A percentile compares a stretch with the other conserved stretches of the same genome.
Conservation (phyloP, 345 rosid genomes). For the Lumnitzera racemosa region DNA sequence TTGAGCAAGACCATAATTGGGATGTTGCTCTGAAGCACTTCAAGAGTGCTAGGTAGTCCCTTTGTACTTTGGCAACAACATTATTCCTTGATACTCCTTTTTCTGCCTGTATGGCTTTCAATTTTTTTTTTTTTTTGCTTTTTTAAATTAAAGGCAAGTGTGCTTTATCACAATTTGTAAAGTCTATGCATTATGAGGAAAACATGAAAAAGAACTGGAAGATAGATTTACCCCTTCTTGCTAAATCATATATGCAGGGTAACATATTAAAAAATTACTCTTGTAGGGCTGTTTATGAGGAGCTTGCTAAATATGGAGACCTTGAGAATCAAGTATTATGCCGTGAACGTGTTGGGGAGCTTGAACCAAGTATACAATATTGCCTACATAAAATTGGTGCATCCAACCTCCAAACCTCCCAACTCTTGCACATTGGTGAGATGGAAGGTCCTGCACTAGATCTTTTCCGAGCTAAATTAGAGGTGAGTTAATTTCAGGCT, state of each 20-base stretch:
- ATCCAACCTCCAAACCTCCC: conserved; percentile 84
- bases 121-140: too few relatives aligned
- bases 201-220: background rate
- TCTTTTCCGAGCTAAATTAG: conserved; percentile 90
- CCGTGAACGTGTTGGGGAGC: conserved; percentile 94
- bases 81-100: background rate
- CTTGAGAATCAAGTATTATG: conserved; percentile 92
- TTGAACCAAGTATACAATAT: conserved; percentile 87
- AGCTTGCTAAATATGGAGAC: conserved; percentile 97
- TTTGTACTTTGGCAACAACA: conserved; percentile 4
- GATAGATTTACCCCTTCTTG: background rate
- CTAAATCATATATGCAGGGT: too few relatives aligned
- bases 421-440: conserved; percentile 85
- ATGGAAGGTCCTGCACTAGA: conserved; percentile 98
- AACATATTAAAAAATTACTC: background rate
- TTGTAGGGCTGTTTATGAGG: conserved; percentile 90
- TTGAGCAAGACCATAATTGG: conserved; percentile 97
- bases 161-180: too few relatives aligned
- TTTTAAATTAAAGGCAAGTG: too few relatives aligned
- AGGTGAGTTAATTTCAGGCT: conserved; percentile 32
- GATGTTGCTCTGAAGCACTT: conserved; percentile 82
- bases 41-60: conserved; percentile 82
- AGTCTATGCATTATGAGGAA: too few relatives aligned
- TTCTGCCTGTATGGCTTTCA: background rate
- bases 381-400: conserved; percentile 93